Conservation (phyloP, 2,329 filamentous ascomycete species). For the Cordyceps farinosa region DNA sequence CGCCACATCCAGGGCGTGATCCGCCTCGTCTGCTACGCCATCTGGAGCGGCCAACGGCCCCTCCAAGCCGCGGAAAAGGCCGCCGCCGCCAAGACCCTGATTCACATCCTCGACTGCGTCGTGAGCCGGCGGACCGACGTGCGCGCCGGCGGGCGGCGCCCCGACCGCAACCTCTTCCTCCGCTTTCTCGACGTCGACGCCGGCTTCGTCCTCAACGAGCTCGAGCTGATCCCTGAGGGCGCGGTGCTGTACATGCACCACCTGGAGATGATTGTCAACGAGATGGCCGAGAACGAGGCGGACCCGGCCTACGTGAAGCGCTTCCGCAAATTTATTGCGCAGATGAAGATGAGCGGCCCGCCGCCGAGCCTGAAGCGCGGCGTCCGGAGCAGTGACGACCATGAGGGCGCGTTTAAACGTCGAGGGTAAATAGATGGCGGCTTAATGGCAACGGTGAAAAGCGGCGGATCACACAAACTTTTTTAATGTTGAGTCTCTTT, state of each 20-base stretch:
- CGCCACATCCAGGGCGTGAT: constrained; percentile 43
- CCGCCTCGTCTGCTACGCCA: constrained; percentile 39
- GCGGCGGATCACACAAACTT: too few species aligned
- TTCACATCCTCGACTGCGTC: constrained; percentile 46
- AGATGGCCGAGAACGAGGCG: constrained; percentile 32
- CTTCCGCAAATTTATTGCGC: constrained; percentile 31
- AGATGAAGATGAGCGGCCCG: constrained; percentile 29
- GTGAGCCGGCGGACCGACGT: constrained; percentile 39
- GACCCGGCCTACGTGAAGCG: constrained; percentile 35
- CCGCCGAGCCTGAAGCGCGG: constrained; percentile 32
- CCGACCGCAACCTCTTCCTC: constrained; percentile 45
- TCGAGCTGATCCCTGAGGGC: constrained; percentile 42
- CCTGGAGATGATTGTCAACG: constrained; percentile 34
- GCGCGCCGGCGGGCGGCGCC: constrained; percentile 26
- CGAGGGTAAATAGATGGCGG: constrained; percentile 11
- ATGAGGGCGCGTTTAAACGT: constrained; percentile 24
- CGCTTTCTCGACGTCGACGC: constrained; percentile 42
- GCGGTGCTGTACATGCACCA: constrained; percentile 41
- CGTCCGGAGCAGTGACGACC: constrained; percentile 21
- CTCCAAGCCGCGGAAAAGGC: constrained; percentile 37
- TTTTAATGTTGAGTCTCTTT: too few species aligned
- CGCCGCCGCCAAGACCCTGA: constrained; percentile 45
- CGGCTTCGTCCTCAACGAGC: constrained; percentile 44
- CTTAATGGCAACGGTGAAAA: neutral
- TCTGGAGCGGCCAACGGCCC: constrained; percentile 37